Evolutionary conservation across 345 rosid species (phyloP), one percentile per base, ranked within the genome.

Genomic region (Pugionium cornutum): DNA sequence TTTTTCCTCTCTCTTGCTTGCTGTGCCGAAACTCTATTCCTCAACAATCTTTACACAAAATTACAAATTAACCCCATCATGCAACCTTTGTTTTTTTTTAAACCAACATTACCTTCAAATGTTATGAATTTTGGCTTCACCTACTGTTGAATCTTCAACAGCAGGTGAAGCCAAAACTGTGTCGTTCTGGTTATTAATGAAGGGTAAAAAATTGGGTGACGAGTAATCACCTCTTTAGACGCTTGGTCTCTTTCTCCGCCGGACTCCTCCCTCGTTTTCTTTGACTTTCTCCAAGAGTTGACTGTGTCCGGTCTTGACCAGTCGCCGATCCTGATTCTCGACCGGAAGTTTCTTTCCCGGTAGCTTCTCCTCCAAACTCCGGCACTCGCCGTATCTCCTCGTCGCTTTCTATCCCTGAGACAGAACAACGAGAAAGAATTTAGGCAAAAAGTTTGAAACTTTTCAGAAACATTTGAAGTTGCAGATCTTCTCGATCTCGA

Each of bases 1-100:
- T 94, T 94, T 68, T 94, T 94, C 83, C 97, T 87, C 72, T 94
- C 99, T 78, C 99, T 89, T 41, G 97, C 99, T 78, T 94, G 99
- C 70, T 94, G 99, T 1, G 99, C 99, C 29, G 99, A 94, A 25
- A 94, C 99, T 87, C 99, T 87, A 74, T 94, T 94, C 81, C 99
- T 88, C 87, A 94, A 66, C 86, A 94, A 84, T 89, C 99, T 94
- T 66, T 4, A 18, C 29, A 1, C 45, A 36, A 6, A 41, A 44
- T 70, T 58, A 69, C 48, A 46, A 62, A 73, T 18, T 65, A 57
- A 1, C 36, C 58, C 31, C 49, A 63, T 55, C 69, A 71, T 18
- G 18, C 48, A 44, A 53, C 18, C 18, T 18, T 18, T 18, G 18
- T 18, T 18, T 18, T 18, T 18, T 18, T 18, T 18, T 18, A 18